A percentile compares a stretch with the other conserved stretches of the same genome.
These are phyloP conservation scores for Strobilomyces echinocephalus DNA, from an alignment of 768 basidiomycete species.

Conservation along the genomic window DNA sequence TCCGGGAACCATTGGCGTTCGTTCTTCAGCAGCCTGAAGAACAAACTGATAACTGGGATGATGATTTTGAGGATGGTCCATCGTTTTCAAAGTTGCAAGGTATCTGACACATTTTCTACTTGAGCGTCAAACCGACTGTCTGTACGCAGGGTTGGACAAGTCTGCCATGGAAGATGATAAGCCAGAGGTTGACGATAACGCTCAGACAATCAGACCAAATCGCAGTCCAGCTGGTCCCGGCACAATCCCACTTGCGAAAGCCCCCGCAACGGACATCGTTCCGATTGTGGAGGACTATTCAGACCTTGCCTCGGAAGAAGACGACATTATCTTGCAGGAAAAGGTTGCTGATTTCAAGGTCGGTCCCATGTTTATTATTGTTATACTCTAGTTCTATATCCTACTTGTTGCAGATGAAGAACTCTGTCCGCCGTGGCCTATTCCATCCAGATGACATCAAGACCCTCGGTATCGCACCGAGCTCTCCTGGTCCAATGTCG, in stretches of 20 bases:
- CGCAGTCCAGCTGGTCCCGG: slow-evolving; percentile 58
- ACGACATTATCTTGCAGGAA: slow-evolving; percentile 61
- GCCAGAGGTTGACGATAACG: slow-evolving; percentile 62
- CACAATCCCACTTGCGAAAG: slow-evolving; percentile 51
- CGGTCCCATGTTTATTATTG: slow-evolving; percentile 7
- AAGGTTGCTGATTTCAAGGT: slow-evolving; percentile 87
- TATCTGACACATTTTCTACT: neutral
- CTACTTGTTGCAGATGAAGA: slow-evolving; percentile 51
- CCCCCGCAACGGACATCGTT: slow-evolving; percentile 56
- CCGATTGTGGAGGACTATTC: slow-evolving; percentile 90
- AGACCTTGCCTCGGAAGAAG: slow-evolving; percentile 78
- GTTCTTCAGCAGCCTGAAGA: slow-evolving; percentile 72
- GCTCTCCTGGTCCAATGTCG: slow-evolving; percentile 56
- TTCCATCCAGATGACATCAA: slow-evolving; percentile 91
- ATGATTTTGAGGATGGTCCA: slow-evolving; percentile 94
- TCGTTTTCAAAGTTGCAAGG: slow-evolving; percentile 82
- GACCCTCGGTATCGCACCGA: slow-evolving; percentile 53
- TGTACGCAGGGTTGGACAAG: slow-evolving; percentile 55
- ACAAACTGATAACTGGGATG: slow-evolving; percentile 96
- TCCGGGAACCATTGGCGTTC: slow-evolving; percentile 55
- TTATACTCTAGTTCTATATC: neutral
- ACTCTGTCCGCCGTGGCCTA: slow-evolving; percentile 64
- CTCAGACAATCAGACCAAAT: slow-evolving; percentile 72
- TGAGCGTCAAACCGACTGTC: neutral
- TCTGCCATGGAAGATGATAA: slow-evolving; percentile 52